Evolutionary conservation across 31 red algal species (phyloP).

Genomic region (Asparagopsis taxiformis): DNA sequence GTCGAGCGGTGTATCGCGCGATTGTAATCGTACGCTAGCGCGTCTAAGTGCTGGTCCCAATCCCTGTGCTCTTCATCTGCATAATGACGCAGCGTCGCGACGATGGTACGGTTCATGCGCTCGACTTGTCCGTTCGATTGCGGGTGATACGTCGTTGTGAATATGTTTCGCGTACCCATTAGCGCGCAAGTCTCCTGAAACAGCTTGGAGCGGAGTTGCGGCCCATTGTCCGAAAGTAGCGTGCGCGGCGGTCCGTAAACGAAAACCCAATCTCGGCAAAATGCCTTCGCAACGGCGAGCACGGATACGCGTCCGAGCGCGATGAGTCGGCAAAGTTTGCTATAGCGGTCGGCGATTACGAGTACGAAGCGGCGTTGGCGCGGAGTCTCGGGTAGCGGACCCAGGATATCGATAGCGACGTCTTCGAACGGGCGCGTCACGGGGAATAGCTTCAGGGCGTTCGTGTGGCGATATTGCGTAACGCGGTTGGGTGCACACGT

Average conservation of each 20-base stretch:
- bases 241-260: constrained; percentile 10
- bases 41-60: constrained; percentile 5
- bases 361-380: constrained; percentile 1
- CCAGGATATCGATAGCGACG: constrained; percentile 38
- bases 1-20: constrained; percentile 4
- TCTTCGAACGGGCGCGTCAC: background rate
- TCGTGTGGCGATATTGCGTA: background rate
- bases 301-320: background rate
- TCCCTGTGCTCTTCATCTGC: background rate
- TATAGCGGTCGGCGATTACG: constrained; percentile 21
- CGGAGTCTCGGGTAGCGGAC: background rate
- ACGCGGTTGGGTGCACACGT: background rate
- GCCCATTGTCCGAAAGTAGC: constrained; percentile 11
- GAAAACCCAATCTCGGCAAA: constrained; percentile 6
- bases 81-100: background rate
- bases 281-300: background rate
- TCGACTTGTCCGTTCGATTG: constrained; percentile 24
- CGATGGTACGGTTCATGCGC: constrained; percentile 20
- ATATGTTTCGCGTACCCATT: background rate
- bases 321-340: background rate
- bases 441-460: constrained; percentile 10
- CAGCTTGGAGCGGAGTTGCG: constrained; percentile 14
- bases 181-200: constrained; percentile 2
- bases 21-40: constrained; percentile 18
- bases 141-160: constrained; percentile 16